Base-by-base conservation (phyloP, 441 rosid species). In the Bruguiera hainesii region DNA sequence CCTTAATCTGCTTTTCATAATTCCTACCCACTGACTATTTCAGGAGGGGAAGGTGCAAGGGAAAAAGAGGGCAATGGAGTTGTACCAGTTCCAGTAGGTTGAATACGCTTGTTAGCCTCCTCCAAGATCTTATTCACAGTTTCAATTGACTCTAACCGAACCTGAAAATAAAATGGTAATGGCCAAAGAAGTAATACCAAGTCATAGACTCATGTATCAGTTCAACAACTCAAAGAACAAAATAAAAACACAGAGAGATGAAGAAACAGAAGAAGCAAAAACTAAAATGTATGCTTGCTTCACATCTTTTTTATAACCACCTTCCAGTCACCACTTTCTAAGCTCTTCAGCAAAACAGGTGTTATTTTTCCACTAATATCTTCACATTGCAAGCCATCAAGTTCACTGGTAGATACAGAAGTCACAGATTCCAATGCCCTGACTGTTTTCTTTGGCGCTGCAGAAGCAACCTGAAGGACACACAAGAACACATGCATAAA, bases 321-420 rank as follows among this genome's bases (percentile, higher is more conserved):
- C 98, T 96, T 96, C 99, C 99, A 96, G 74, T 93, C 99, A 75
- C 90, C 80, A 85, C 97, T 93, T 83, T 96, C 99, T 82, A 96
- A 82, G 76, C 94, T 79, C 88, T 94, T 96, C 66, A 96, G 81
- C 68, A 96, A 76, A 56, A 84, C 53, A 74, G 96, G 98, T 18
- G 97, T 88, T 61, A 96, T 67, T 83, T 93, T 96, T 79, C 88
- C 91, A 75, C 98, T 93, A 75, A 96, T 90, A 71, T 96, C 99
- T 85, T 96, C 99, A 68, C 98, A 93, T 69, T 98, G 99, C 78
- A 96, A 81, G 78, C 98, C 60, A 77, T 93, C 98, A 69, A 84
- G 72, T 57, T 92, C 98, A 63, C 93, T 91, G 64, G 71, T 71
- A 80, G 98, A 82, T 28, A 73, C 58, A 68, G 87, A 78, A 26